These are phyloP conservation scores for Lactarius evosmus DNA, from an alignment of 768 basidiomycete species.

Conservation along the genomic window DNA sequence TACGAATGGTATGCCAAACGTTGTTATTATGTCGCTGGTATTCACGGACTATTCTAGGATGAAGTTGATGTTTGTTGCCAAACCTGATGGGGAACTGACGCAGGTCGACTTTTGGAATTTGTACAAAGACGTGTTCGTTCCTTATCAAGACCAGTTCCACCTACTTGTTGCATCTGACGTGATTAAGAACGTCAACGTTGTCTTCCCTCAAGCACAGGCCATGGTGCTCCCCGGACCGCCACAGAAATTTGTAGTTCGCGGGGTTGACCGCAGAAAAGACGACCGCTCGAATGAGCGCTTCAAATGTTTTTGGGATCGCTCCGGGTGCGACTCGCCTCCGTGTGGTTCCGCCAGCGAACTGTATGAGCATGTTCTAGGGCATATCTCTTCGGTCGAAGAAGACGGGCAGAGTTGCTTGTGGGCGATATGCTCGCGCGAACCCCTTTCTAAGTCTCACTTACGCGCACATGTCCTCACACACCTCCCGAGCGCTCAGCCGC, in stretches of 20 bases:
- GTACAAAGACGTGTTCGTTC: slow-evolving; percentile 80
- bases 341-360: slow-evolving; percentile 58
- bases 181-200: slow-evolving; percentile 85
- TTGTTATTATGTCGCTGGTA: not conserved
- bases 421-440: slow-evolving; percentile 57
- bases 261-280: slow-evolving; percentile 70
- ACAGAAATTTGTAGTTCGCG: slow-evolving; percentile 83
- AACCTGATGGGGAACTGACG: slow-evolving; percentile 75
- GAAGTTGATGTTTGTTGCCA: slow-evolving; percentile 79
- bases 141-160: slow-evolving; percentile 52
- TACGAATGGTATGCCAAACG: slow-evolving; percentile 66
- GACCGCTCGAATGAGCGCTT: slow-evolving; percentile 56
- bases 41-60: slow-evolving; percentile 53
- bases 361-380: slow-evolving; percentile 65
- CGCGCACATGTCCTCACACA: slow-evolving; percentile 76
- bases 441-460: slow-evolving; percentile 48
- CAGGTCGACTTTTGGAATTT: slow-evolving; percentile 96
- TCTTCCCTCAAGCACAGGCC: slow-evolving; percentile 83
- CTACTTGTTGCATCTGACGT: slow-evolving; percentile 86
- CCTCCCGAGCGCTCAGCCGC: slow-evolving; percentile 56
- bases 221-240: slow-evolving; percentile 75
- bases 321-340: slow-evolving; percentile 47
- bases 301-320: slow-evolving; percentile 75
- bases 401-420: slow-evolving; percentile 61
- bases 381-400: slow-evolving; percentile 44